Percentiles rank a stretch among this genome's conserved stretches.
These are phyloP conservation scores for Conoideocrella luteorostrata DNA, from an alignment of 2,329 filamentous ascomycete species.

Conservation along the genomic window DNA sequence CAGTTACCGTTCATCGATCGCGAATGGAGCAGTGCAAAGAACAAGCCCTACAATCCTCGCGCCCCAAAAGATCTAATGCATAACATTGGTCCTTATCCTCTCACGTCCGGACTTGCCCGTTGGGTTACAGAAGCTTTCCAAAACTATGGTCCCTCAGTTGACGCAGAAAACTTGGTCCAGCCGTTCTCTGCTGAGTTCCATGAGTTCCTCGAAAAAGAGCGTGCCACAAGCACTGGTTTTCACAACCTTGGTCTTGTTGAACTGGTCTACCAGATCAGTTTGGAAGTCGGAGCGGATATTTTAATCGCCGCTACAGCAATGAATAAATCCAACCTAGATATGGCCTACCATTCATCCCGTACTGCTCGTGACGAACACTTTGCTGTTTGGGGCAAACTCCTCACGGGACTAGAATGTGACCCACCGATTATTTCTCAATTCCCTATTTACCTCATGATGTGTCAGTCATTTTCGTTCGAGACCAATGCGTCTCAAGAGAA, in stretches of 20 bases:
- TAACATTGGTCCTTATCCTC: slow-evolving; percentile 3
- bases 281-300: slow-evolving; percentile 5
- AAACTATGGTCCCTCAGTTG: neutral
- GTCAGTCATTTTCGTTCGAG: slow-evolving; percentile 9
- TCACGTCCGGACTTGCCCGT: slow-evolving; percentile 4
- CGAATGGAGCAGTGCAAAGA: neutral
- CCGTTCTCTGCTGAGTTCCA: slow-evolving; percentile 5
- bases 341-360: neutral
- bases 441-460: slow-evolving; percentile 13
- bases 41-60: neutral
- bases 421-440: slow-evolving; percentile 11
- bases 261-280: slow-evolving; percentile 4
- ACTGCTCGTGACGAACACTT: slow-evolving; percentile 8
- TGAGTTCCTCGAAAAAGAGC: neutral
- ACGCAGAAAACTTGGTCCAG: neutral
- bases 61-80: neutral
- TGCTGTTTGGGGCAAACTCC: slow-evolving; percentile 6
- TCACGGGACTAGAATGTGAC: slow-evolving; percentile 10
- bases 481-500: slow-evolving; percentile 2
- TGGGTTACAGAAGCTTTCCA: slow-evolving; percentile 2
- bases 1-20: neutral
- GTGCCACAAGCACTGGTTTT: neutral
- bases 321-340: neutral
- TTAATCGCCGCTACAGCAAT: slow-evolving; percentile 5
- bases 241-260: slow-evolving; percentile 7